A percentile compares a stretch with the other conserved stretches of the same genome.
phyloP scores from a whole-genome alignment of 495 filamentous ascomycete genomes.

The Friedmanniomyces simplex region DNA sequence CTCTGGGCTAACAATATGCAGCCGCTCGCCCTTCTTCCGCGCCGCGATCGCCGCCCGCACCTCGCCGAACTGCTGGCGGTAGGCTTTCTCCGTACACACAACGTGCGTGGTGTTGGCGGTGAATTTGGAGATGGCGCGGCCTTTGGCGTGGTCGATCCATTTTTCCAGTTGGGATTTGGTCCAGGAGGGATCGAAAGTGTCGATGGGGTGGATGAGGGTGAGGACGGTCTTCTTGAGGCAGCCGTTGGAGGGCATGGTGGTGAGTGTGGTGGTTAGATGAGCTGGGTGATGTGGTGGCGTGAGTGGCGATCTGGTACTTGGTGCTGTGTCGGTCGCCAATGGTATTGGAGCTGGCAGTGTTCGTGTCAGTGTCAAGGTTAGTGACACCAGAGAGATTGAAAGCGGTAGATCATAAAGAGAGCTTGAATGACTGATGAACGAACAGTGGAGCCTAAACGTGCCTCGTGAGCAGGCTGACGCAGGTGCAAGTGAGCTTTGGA shows the following conservation, averaged over 20 bases:
- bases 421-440: neutral
- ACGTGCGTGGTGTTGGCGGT: conserved; percentile 44
- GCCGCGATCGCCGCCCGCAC: conserved; percentile 1
- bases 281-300: neutral
- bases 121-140: conserved; percentile 35
- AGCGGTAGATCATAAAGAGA: neutral
- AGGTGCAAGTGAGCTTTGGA: neutral
- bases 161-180: conserved; percentile 36
- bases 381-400: neutral
- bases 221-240: neutral
- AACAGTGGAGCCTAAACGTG: neutral
- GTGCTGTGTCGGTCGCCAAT: no score
- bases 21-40: conserved; percentile 9
- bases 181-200: conserved; percentile 2
- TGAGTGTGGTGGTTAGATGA: neutral
- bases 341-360: no score
- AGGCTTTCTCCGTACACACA: conserved; percentile 44
- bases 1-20: conserved; percentile 50
- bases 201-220: neutral
- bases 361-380: no score
- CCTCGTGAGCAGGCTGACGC: neutral
- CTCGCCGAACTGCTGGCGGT: conserved; percentile 31
- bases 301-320: neutral
- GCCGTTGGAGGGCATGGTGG: neutral
- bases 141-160: conserved; percentile 48